Percentiles rank a stretch among this genome's conserved stretches.
Evolutionary conservation across 2,329 filamentous ascomycete species (phyloP).

Genomic region (Fusarium solani-melongenae): DNA sequence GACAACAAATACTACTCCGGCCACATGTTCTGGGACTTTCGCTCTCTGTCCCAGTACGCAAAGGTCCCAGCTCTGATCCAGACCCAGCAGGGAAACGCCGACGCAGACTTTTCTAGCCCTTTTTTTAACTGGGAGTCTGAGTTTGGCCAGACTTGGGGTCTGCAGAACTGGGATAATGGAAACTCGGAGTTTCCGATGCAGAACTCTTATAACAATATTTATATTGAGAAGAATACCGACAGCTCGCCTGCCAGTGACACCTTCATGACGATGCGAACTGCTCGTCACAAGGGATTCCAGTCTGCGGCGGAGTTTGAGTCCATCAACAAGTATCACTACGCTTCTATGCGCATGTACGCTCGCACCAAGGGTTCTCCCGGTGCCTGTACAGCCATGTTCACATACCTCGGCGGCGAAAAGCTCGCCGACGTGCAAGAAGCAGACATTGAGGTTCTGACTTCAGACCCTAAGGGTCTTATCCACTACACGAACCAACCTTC

Average conservation of each 20-base stretch:
- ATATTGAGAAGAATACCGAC: conserved; percentile 56
- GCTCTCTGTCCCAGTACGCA: conserved; percentile 42
- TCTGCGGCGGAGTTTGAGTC: conserved; percentile 60
- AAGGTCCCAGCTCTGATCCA: conserved; percentile 46
- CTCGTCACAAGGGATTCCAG: conserved; percentile 55
- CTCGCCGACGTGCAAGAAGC: conserved; percentile 58
- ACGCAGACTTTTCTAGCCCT: conserved; percentile 47
- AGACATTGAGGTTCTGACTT: conserved; percentile 63
- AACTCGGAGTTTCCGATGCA: conserved; percentile 49
- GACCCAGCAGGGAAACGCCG: conserved; percentile 43
- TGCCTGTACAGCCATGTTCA: conserved; percentile 64
- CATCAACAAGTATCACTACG: conserved; percentile 37
- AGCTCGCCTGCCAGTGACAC: conserved; percentile 47
- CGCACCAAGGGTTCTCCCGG: conserved; percentile 58
- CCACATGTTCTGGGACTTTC: conserved; percentile 47
- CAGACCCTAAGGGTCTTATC: conserved; percentile 52
- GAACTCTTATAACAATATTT: conserved; percentile 55
- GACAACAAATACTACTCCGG: conserved; percentile 38
- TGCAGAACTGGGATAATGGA: conserved; percentile 53
- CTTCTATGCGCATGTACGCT: conserved; percentile 58
- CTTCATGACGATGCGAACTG: conserved; percentile 59
- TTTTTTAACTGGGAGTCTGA: conserved; percentile 48
- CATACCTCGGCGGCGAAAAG: conserved; percentile 53
- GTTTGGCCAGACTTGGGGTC: conserved; percentile 50
- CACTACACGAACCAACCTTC: conserved; percentile 71